Conservation (phyloP, 805 yeast species). For the Schizosaccharomyces cryophilus region DNA sequence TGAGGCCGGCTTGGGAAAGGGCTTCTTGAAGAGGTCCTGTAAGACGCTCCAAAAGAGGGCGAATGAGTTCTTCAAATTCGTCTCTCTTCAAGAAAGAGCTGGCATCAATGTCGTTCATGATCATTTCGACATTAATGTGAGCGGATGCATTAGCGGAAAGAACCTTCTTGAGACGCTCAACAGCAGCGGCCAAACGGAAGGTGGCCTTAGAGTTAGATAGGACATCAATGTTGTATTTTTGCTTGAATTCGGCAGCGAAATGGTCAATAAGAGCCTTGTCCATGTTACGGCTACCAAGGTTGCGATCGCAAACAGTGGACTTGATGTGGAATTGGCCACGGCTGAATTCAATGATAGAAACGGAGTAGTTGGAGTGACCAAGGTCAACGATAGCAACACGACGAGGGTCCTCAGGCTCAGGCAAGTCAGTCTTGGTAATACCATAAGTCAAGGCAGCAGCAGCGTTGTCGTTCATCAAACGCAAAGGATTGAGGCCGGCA, state of each 20-base stretch:
- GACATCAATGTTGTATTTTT: conserved; percentile 82
- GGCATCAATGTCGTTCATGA: conserved; percentile 92
- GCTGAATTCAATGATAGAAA: conserved; percentile 71
- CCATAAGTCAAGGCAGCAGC: conserved; percentile 99
- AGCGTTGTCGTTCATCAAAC: conserved; percentile 89
- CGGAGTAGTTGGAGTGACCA: conserved; percentile 89
- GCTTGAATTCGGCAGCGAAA: conserved; percentile 77
- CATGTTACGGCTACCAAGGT: conserved; percentile 95
- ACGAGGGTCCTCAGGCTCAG: conserved; percentile 66
- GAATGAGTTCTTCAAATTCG: conserved; percentile 70
- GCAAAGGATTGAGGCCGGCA: conserved; percentile 94
- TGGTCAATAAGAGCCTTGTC: conserved; percentile 85
- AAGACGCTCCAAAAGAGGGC: conserved; percentile 58
- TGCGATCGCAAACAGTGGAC: conserved; percentile 80
- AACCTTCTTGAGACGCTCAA: conserved; percentile 86
- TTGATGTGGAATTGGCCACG: conserved; percentile 87
- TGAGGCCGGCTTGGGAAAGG: conserved; percentile 50
- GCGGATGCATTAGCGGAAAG: conserved; percentile 87
- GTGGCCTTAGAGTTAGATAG: conserved; percentile 81
- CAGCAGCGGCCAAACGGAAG: conserved; percentile 72
- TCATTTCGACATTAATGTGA: conserved; percentile 83
- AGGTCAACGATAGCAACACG: conserved; percentile 84
- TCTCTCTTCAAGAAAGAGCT: conserved; percentile 72
- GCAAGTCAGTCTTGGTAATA: conserved; percentile 88
- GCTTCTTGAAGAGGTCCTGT: conserved; percentile 60